Evolutionary conservation across 1,284 basidiomycete species (phyloP).

Genomic region (Fomitopsis betulina): DNA sequence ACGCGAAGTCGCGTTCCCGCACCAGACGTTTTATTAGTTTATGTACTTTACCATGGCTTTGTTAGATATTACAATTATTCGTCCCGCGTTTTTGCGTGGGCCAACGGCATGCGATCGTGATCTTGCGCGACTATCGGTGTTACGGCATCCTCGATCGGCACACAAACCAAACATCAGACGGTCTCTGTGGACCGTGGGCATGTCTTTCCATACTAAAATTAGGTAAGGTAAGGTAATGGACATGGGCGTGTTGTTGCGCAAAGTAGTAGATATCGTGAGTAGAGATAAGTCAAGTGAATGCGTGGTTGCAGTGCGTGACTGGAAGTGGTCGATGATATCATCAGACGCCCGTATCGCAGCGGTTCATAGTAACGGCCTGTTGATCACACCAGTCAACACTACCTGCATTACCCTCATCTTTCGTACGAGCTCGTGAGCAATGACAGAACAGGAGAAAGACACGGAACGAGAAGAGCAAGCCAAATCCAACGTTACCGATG

Average conservation of each 20-base stretch:
- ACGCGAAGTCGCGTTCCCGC: not conserved
- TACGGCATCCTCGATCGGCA: constrained; percentile 5
- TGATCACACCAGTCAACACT: too few relatives aligned
- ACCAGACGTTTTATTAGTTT: not conserved
- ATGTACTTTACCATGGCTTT: not conserved
- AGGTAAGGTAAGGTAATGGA: too few relatives aligned
- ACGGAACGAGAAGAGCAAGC: not conserved
- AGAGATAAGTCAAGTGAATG: too few relatives aligned
- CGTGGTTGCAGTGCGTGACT: too few relatives aligned
- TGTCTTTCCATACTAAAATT: not conserved
- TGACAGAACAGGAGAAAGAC: not conserved
- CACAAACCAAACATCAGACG: not conserved
- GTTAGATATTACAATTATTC: not conserved
- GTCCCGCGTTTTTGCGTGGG: not conserved
- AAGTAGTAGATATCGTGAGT: too few relatives aligned
- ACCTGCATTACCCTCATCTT: too few relatives aligned
- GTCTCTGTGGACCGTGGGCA: not conserved
- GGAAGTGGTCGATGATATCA: not conserved
- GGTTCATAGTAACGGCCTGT: too few relatives aligned
- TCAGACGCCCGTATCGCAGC: not conserved
- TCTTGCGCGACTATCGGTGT: constrained; percentile 7
- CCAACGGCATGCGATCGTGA: constrained; percentile 2
- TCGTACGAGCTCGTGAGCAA: not conserved
- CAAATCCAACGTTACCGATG: not conserved
- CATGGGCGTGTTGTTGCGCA: too few relatives aligned